phyloP scores from a whole-genome alignment of 306 rosid genomes.

The Spatholobus suberectus region DNA sequence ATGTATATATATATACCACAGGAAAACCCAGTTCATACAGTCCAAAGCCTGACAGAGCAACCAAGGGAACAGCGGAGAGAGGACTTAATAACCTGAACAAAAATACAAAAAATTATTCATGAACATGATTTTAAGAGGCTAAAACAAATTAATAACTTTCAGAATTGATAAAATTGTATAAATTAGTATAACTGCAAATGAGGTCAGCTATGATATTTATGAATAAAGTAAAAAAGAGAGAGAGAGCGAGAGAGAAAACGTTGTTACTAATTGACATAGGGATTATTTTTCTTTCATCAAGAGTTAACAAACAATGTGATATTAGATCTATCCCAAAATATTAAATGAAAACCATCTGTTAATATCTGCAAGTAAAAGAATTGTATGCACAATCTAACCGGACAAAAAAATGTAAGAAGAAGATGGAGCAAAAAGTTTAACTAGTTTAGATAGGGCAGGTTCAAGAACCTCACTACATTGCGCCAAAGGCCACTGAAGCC shows the following conservation, averaged over 20 bases:
- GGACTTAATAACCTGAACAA: conserved; percentile 84
- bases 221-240: neutral
- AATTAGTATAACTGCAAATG: neutral
- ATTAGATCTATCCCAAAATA: neutral
- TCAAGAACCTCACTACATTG: conserved; percentile 81
- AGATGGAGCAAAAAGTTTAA: conserved; percentile 4
- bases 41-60: conserved; percentile 91
- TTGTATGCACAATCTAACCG: neutral
- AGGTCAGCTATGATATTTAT: neutral
- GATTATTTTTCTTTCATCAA: neutral
- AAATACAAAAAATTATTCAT: conserved; percentile 21
- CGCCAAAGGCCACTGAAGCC: conserved; percentile 99
- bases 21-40: conserved; percentile 92
- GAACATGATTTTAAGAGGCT: neutral
- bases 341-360: neutral
- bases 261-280: neutral
- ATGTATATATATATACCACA: conserved; percentile 61
- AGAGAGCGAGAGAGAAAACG: neutral
- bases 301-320: neutral
- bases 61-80: conserved; percentile 87
- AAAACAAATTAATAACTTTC: neutral
- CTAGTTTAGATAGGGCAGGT: conserved; percentile 8
- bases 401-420: neutral
- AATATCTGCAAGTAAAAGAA: neutral
- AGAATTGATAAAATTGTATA: neutral